These are phyloP conservation scores for Patellifolia procumbens DNA, from an alignment of 179 eudicot genomes.

Conservation along the genomic window DNA sequence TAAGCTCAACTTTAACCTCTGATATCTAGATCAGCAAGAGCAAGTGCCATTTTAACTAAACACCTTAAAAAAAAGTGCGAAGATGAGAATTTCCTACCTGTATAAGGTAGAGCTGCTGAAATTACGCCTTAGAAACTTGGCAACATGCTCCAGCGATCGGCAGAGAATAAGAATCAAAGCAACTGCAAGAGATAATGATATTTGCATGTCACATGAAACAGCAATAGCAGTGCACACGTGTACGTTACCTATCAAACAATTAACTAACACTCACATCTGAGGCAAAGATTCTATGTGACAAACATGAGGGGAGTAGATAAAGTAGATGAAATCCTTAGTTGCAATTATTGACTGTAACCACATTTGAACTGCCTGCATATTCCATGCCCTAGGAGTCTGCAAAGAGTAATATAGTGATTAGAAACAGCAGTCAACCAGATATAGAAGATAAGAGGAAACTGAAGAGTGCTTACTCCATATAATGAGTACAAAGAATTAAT, in stretches of 20 bases:
- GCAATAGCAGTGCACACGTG: neutral
- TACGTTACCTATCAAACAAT: neutral
- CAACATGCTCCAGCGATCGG: conserved; percentile 81
- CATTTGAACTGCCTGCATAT: conserved; percentile 75
- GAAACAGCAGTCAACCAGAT: neutral
- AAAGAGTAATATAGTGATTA: conserved; percentile 18
- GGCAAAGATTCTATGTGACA: conserved; percentile 70
- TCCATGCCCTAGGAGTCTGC: conserved; percentile 95
- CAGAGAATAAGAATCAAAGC: conserved; percentile 82
- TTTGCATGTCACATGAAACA: conserved; percentile 16
- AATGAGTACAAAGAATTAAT: conserved; percentile 76
- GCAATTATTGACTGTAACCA: conserved; percentile 86
- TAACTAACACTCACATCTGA: conserved; percentile 61
- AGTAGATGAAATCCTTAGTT: conserved; percentile 78
- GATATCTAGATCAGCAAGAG: neutral
- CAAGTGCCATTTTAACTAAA: neutral
- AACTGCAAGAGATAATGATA: conserved; percentile 51
- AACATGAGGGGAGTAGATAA: conserved; percentile 80
- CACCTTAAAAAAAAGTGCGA: neutral
- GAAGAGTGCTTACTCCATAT: conserved; percentile 69
- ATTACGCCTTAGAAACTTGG: conserved; percentile 86
- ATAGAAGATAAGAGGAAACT: neutral
- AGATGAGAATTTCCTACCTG: conserved; percentile 45
- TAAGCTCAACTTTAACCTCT: neutral
- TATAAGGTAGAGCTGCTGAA: conserved; percentile 77